Evolutionary conservation across 2,329 filamentous ascomycete species (phyloP), one percentile per base, ranked within the genome.

Genomic region (Balansia obtecta): DNA sequence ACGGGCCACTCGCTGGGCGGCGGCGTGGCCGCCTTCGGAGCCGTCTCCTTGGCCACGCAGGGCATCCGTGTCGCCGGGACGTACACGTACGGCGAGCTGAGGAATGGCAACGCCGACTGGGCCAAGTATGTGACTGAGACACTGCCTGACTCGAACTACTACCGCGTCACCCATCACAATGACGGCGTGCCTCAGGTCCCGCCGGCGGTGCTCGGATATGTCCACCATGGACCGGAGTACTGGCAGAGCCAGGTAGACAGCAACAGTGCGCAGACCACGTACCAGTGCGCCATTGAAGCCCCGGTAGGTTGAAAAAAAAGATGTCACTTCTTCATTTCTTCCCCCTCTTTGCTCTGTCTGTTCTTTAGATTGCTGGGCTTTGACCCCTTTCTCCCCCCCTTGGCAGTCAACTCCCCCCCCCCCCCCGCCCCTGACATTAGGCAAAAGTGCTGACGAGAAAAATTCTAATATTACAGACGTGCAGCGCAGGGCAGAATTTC

Each of bases 141-240:
- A 22, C 11, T 46, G 11, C 48, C 34, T 9, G 48, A 46, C 13
- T 18, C 41, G 7, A 45, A 16, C 2, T 50, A 50, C 20, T 50
- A 38, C 20, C 48, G 41, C 32, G 34, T 50, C 32, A 50, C 48
- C 2, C 48, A 50, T 27, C 16, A 10, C 48, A 50, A 50, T n/a
- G 48, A 50, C 11, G 48, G 48, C 34, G 48, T 50, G 15, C 48
- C 48, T 11, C 48, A 50, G 27, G 38, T 50, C 20, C 48, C 48
- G 15, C 48, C 48, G 41, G 20, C 32, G 4, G 5, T 32, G 18
- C 42, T 50, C 3, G 48, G 48, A 16, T 50, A 50, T n/a, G 42
- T 43, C 12, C 48, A 50, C n/a, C 48, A 50, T 33, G 42, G 48
- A 12, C 18, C 41, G 8, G 48, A 50, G 43, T 50, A 50, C 37